Percentiles rank a stretch among this genome's conserved stretches.
Evolutionary conservation across 2,329 filamentous ascomycete genomes (phyloP).

Genomic region (Nemania serpens): DNA sequence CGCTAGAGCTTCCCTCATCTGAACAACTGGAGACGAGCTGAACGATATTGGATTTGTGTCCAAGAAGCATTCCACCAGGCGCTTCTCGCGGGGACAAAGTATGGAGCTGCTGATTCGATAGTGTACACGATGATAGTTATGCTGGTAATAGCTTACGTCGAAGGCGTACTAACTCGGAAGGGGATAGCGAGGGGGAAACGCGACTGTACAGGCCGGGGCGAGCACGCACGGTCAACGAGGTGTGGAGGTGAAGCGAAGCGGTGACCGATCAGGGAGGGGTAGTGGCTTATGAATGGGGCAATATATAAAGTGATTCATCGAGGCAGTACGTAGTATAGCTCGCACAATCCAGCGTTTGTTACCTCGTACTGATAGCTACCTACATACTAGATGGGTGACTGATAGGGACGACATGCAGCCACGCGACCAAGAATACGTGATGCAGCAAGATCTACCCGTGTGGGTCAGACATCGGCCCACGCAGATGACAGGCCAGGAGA

Average conservation of each 20-base stretch:
- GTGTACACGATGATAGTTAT: constrained; percentile 15
- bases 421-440: constrained; percentile 25
- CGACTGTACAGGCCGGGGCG: constrained; percentile 7
- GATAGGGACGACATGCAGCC: constrained; percentile 21
- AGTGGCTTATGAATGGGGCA: background rate
- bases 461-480: constrained; percentile 23
- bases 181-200: constrained; percentile 8
- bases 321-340: background rate
- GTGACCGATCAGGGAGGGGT: constrained; percentile 21
- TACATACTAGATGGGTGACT: constrained; percentile 3
- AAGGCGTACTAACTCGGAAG: constrained; percentile 18
- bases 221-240: constrained; percentile 12
- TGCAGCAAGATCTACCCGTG: constrained; percentile 30
- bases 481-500: constrained; percentile 26
- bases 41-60: constrained; percentile 8
- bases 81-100: constrained; percentile 3
- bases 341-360: constrained; percentile 9
- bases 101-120: constrained; percentile 3
- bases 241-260: constrained; percentile 24
- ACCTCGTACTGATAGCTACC: background rate
- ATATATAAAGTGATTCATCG: constrained; percentile 1
- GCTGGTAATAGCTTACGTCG: constrained; percentile 28
- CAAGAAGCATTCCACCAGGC: constrained; percentile 5
- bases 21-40: background rate
- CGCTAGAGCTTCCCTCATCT: background rate